Base-by-base conservation (phyloP, 108 stramenopile genomes). In the Fragilaria radians region DNA sequence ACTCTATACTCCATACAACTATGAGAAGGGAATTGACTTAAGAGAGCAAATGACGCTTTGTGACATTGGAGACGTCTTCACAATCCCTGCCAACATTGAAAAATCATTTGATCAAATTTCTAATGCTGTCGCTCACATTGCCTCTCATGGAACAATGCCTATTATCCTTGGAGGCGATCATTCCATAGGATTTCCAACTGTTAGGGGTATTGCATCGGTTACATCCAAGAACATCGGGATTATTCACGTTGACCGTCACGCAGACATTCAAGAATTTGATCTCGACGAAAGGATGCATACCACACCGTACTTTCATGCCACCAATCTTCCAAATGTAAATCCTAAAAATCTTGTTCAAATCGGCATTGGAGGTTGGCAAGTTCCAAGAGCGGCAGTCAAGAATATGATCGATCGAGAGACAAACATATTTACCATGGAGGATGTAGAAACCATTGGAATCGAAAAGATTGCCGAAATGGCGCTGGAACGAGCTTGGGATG, bases 391-490 rank as follows among this genome's bases (percentile, higher is more conserved):
- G 1, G 86, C 86, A 17, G 82, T 88, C 0, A 54, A 72, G 47
- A 90, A 86, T 59, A 90, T 90, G 89, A 55, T 86, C 19, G 74
- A 82, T 34, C 89, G 89, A 7, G 70, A 82, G 66, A 90, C 89
- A 29, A 90, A 90, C 70, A 90, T 90, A 54, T 86, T 85, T 57
- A 90, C 89, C 69, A 90, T 90, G 89, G 83, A 89, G 36, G 89
- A 90, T 52, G 77, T 90, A 66, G 89, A 90, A 66, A 48, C 70
- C 48, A 52, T 68, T 21, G 89, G 89, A 2, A 90, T 90, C 52
- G 85, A 90, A 59, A 90, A 90, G 79, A 59, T 88, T 45, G 78
- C 82, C 32, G 89, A 90, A 67, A 90, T 90, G 85, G 89, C 89
- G 19, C 61, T 90, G 36, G 89, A 90, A 36, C 67, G 76, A 7